These are phyloP conservation scores for Aquilaria sinensis DNA, from an alignment of 345 rosid species.

Conservation along the genomic window DNA sequence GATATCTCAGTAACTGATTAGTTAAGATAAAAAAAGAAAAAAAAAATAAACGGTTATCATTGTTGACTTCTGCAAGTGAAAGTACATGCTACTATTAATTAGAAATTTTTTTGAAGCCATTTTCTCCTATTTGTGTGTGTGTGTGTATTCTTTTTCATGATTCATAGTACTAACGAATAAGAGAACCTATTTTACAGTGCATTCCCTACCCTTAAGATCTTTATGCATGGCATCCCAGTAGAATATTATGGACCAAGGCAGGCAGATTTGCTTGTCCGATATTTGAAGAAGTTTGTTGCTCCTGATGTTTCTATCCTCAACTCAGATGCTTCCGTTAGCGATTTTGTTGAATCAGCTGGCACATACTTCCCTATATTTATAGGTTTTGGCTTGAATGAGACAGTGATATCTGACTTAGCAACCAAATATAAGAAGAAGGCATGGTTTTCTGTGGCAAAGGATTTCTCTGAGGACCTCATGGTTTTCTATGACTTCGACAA, in stretches of 20 bases:
- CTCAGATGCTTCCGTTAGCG: conserved; percentile 54
- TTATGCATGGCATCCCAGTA: conserved; percentile 70
- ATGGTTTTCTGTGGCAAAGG: conserved; percentile 84
- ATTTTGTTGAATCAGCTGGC: conserved; percentile 71
- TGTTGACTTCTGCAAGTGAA: too few species aligned
- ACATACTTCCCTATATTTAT: conserved; percentile 62
- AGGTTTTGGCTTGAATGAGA: conserved; percentile 75
- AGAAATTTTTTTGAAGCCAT: background rate
- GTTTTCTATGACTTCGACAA: conserved; percentile 65
- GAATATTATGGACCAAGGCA: conserved; percentile 90
- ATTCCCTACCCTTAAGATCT: conserved; percentile 78
- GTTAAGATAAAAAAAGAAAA: too few species aligned
- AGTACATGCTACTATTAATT: background rate
- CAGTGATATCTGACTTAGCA: conserved; percentile 39
- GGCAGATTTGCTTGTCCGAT: conserved; percentile 74
- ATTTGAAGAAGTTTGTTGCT: conserved; percentile 85
- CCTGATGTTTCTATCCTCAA: conserved; percentile 73
- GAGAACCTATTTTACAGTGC: conserved; percentile 39
- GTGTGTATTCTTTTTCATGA: too few species aligned
- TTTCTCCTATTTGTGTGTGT: too few species aligned
- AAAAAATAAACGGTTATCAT: too few species aligned
- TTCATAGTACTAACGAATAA: too few species aligned
- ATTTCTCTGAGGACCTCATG: conserved; percentile 75
- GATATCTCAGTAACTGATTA: too few species aligned
- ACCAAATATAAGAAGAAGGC: conserved; percentile 85